These are phyloP conservation scores for Piper betle DNA, from an alignment of 164 flowering plant genomes.

Conservation along the genomic window DNA sequence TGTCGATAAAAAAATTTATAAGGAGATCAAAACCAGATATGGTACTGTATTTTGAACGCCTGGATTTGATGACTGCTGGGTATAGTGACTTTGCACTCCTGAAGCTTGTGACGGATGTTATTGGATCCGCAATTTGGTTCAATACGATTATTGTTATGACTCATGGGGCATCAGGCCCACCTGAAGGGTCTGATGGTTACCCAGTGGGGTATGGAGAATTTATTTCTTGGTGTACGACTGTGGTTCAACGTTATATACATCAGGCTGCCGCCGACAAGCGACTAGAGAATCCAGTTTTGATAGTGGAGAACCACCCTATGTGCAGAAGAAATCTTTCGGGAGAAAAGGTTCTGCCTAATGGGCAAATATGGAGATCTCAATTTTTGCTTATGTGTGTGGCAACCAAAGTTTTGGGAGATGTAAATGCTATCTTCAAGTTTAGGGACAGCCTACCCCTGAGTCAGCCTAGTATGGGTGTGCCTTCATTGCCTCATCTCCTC, in stretches of 20 bases:
- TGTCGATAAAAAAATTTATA: constrained; percentile 49
- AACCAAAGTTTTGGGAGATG: constrained; percentile 76
- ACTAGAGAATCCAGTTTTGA: constrained; percentile 66
- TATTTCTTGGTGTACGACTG: constrained; percentile 44
- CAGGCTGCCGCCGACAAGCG: constrained; percentile 61
- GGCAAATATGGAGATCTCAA: constrained; percentile 70
- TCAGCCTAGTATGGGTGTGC: constrained; percentile 33
- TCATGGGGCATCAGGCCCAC: constrained; percentile 62
- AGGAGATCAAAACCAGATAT: constrained; percentile 69
- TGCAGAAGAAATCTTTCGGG: constrained; percentile 54
- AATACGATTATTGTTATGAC: constrained; percentile 88
- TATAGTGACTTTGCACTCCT: constrained; percentile 66
- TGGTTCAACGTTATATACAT: constrained; percentile 59
- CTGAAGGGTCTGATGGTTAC: constrained; percentile 74
- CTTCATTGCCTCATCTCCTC: constrained; percentile 89
- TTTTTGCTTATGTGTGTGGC: constrained; percentile 62
- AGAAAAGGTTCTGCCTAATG: constrained; percentile 78
- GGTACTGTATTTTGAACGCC: constrained; percentile 82
- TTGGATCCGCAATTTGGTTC: constrained; percentile 87
- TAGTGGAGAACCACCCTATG: constrained; percentile 80
- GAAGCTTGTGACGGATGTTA: constrained; percentile 72
- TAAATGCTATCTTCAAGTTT: constrained; percentile 48
- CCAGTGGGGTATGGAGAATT: constrained; percentile 60
- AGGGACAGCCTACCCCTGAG: constrained; percentile 49
- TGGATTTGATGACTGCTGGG: constrained; percentile 51